phyloP scores from a whole-genome alignment of 1,139 yeast genomes.

The Sugiyamaella castrensis region DNA sequence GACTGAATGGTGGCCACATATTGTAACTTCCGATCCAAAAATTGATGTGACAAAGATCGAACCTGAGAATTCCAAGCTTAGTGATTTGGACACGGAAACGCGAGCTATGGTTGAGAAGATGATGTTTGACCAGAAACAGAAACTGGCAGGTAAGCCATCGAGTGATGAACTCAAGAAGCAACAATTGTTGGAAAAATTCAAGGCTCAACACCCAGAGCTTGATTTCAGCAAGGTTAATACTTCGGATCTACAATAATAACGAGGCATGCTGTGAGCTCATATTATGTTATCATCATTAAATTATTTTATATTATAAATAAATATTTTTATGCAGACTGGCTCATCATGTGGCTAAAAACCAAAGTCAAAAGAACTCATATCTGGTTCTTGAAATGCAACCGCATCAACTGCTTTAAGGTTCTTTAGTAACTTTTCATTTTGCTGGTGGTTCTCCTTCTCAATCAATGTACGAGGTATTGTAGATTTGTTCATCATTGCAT shows the following conservation, averaged over 20 bases:
- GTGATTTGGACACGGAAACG: slow-evolving; percentile 45
- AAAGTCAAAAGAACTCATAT: slow-evolving; percentile 73
- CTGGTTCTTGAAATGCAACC: slow-evolving; percentile 67
- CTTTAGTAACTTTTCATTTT: slow-evolving; percentile 8
- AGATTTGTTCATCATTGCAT: neutral
- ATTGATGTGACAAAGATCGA: slow-evolving; percentile 42
- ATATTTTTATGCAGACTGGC: too few species aligned
- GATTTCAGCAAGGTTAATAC: slow-evolving; percentile 36
- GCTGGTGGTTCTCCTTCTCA: neutral
- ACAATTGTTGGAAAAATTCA: slow-evolving; percentile 40
- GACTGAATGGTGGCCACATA: slow-evolving; percentile 49
- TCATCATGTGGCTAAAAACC: slow-evolving; percentile 47
- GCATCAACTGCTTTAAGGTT: slow-evolving; percentile 48
- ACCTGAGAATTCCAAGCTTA: slow-evolving; percentile 43
- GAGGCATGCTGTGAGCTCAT: neutral
- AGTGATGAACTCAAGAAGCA: slow-evolving; percentile 40
- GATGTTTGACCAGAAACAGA: slow-evolving; percentile 47
- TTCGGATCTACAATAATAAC: neutral
- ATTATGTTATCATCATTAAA: too few species aligned
- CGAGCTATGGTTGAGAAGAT: slow-evolving; percentile 47
- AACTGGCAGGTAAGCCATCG: slow-evolving; percentile 39
- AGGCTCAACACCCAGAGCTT: slow-evolving; percentile 44
- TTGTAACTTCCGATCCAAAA: slow-evolving; percentile 42
- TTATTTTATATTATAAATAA: too few species aligned
- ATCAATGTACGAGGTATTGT: slow-evolving; percentile 4